Percentiles rank a stretch among this genome's conserved stretches.
Evolutionary conservation across 805 yeast genomes (phyloP).

Genomic region (Wickerhamiella lipophila): DNA sequence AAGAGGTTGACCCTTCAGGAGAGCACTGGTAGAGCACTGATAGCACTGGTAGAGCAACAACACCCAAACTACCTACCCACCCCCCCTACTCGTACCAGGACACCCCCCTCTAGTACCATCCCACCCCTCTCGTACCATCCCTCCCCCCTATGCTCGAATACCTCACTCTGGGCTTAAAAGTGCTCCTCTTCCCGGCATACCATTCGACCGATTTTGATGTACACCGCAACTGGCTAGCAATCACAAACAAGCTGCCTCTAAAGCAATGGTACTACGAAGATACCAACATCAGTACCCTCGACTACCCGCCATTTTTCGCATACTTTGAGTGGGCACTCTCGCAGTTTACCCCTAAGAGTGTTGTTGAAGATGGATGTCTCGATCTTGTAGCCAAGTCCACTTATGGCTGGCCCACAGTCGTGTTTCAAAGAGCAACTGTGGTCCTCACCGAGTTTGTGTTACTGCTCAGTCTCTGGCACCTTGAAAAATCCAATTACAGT

Average conservation of each 20-base stretch:
- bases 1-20: not conserved
- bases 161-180: conserved; percentile 13
- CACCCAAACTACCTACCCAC: too few relatives aligned
- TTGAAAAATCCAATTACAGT: conserved; percentile 17
- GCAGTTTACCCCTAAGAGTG: conserved; percentile 52
- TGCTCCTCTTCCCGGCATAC: conserved; percentile 63
- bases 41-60: too few relatives aligned
- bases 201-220: conserved; percentile 96
- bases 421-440: conserved; percentile 74
- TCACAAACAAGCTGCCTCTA: conserved; percentile 64
- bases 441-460: conserved; percentile 61
- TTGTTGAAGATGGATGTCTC: conserved; percentile 63
- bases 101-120: too few relatives aligned
- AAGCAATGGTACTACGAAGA: conserved; percentile 75
- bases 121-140: too few relatives aligned
- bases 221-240: conserved; percentile 93
- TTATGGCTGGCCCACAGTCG: conserved; percentile 67
- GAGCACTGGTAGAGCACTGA: too few relatives aligned
- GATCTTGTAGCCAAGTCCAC: conserved; percentile 50
- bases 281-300: conserved; percentile 80
- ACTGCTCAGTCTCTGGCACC: conserved; percentile 59
- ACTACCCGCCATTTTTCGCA: conserved; percentile 96
- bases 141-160: conserved; percentile 7
- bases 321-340: conserved; percentile 80
- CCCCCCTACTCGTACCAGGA: too few relatives aligned